These are phyloP conservation scores for Halophytophthora batemanensis DNA, from an alignment of 352 stramenopile species.

Conservation along the genomic window DNA sequence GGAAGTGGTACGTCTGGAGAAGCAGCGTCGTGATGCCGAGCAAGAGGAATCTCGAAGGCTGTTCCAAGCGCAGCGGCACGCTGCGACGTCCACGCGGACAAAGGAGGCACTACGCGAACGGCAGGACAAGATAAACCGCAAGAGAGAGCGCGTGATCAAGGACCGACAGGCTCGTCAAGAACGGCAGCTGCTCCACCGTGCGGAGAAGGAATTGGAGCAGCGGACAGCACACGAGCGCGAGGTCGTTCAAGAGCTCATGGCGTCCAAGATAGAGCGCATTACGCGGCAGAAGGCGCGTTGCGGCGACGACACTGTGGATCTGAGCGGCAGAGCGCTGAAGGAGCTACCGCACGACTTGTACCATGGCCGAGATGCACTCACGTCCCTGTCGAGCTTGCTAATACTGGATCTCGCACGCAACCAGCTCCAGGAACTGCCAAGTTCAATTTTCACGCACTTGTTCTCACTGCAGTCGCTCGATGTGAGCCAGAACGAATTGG, in stretches of 20 bases:
- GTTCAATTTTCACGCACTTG: slow-evolving; percentile 52
- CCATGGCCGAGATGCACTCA: slow-evolving; percentile 48
- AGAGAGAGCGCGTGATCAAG: slow-evolving; percentile 57
- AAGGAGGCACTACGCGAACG: slow-evolving; percentile 59
- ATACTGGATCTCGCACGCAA: slow-evolving; percentile 67
- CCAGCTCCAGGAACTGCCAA: slow-evolving; percentile 35
- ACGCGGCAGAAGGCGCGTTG: slow-evolving; percentile 45
- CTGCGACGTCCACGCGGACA: slow-evolving; percentile 48
- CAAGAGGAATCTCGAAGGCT: slow-evolving; percentile 43
- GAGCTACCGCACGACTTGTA: slow-evolving; percentile 42
- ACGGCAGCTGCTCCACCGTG: slow-evolving; percentile 34
- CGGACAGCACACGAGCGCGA: slow-evolving; percentile 40
- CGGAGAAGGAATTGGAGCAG: slow-evolving; percentile 38
- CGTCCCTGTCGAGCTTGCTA: slow-evolving; percentile 56
- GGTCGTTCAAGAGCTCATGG: slow-evolving; percentile 54
- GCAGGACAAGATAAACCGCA: slow-evolving; percentile 56
- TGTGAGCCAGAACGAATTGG: slow-evolving; percentile 51
- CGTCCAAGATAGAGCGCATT: slow-evolving; percentile 51
- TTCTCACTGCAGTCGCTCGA: slow-evolving; percentile 56
- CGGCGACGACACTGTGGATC: slow-evolving; percentile 49
- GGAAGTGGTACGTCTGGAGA: slow-evolving; percentile 49
- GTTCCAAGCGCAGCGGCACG: slow-evolving; percentile 48
- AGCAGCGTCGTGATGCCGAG: slow-evolving; percentile 33
- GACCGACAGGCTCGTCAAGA: slow-evolving; percentile 61
- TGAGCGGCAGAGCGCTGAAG: slow-evolving; percentile 30